Percentiles rank a stretch among this genome's conserved stretches.
Evolutionary conservation across 441 rosid genomes (phyloP).

Genomic region (Croton laevigatus): DNA sequence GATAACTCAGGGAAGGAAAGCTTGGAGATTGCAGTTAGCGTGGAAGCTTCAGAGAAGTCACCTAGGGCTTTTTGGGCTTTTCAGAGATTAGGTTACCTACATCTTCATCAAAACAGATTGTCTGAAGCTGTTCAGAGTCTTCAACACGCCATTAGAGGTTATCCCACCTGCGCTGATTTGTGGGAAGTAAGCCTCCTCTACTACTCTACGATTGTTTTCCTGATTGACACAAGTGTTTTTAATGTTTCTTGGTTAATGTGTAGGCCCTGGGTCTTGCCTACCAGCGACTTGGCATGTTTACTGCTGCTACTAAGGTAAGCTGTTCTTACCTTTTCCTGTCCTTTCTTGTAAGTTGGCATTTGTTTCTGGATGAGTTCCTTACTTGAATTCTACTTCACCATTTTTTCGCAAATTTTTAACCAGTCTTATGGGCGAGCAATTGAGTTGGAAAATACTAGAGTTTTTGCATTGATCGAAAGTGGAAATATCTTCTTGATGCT

Average conservation of each 20-base stretch:
- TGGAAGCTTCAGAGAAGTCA: slow-evolving; percentile 73
- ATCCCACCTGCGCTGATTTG: slow-evolving; percentile 69
- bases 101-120: slow-evolving; percentile 69
- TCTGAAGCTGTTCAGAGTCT: slow-evolving; percentile 88
- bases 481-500: slow-evolving; percentile 86
- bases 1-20: slow-evolving; percentile 65
- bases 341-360: not conserved
- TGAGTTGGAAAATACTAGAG: slow-evolving; percentile 66
- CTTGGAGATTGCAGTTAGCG: slow-evolving; percentile 68
- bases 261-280: slow-evolving; percentile 94
- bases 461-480: slow-evolving; percentile 75
- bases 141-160: slow-evolving; percentile 94
- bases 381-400: not conserved
- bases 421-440: slow-evolving; percentile 89
- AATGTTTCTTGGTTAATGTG: not conserved
- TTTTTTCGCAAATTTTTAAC: slow-evolving; percentile 16
- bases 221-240: not conserved
- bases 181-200: slow-evolving; percentile 65
- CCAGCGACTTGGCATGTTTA: slow-evolving; percentile 91
- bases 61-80: slow-evolving; percentile 98
- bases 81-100: slow-evolving; percentile 70
- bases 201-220: not conserved
- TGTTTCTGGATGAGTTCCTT: not conserved
- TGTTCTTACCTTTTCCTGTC: not conserved
- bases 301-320: slow-evolving; percentile 36